Percentiles rank a stretch among this genome's conserved stretches.
These are phyloP conservation scores for Fraxinus latifolia DNA, from an alignment of 305 asterid genomes.

Conservation along the genomic window DNA sequence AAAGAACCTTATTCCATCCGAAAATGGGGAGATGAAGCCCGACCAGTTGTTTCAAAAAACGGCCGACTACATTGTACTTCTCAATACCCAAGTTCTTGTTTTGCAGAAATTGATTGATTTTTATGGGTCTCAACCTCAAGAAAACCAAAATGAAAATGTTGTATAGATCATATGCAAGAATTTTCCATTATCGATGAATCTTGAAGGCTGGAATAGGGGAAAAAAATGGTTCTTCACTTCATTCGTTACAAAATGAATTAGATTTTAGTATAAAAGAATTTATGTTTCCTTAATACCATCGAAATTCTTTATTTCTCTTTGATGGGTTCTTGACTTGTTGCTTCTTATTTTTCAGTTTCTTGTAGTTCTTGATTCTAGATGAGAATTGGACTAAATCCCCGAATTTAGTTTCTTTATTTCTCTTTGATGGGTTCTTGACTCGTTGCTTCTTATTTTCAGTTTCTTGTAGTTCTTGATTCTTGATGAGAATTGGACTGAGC, in stretches of 20 bases:
- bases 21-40: constrained; percentile 38
- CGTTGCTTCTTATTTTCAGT: neutral
- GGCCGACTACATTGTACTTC: constrained; percentile 68
- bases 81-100: constrained; percentile 56
- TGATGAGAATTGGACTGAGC: neutral
- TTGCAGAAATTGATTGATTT: constrained; percentile 52
- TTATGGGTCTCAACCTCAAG: constrained; percentile 30
- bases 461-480: neutral
- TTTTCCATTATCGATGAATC: neutral
- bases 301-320: neutral
- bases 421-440: neutral
- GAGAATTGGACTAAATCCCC: neutral
- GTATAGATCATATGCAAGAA: constrained; percentile 27
- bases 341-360: neutral
- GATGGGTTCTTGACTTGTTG: neutral
- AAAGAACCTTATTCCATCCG: constrained; percentile 41
- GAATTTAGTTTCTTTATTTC: neutral
- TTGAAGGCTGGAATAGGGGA: neutral
- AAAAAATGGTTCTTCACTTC: neutral
- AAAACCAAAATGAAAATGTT: constrained; percentile 20
- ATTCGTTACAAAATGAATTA: neutral
- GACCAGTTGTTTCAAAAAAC: constrained; percentile 65
- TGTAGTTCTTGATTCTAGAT: neutral
- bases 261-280: neutral
- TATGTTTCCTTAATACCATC: neutral